phyloP scores from a whole-genome alignment of 2,329 filamentous ascomycete genomes.

The Sporothrix brasiliensis region DNA sequence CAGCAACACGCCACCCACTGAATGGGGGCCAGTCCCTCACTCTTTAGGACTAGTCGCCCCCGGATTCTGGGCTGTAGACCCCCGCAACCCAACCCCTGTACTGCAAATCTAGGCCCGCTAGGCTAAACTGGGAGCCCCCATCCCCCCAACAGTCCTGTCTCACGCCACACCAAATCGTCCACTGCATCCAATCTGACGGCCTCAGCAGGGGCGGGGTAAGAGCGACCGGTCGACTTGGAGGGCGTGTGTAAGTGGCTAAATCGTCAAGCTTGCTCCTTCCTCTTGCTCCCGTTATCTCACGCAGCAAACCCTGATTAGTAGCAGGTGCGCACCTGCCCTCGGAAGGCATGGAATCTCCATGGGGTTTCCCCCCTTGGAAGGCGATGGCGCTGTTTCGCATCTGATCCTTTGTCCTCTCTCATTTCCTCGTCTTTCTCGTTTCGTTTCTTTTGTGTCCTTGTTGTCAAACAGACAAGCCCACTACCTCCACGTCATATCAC shows the following conservation, averaged over 20 bases:
- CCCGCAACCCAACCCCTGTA: background rate
- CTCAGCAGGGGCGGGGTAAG: slow-evolving; percentile 14
- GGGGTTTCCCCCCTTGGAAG: background rate
- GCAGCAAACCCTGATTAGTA: background rate
- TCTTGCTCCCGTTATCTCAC: background rate
- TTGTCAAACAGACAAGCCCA: background rate
- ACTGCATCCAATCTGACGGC: background rate
- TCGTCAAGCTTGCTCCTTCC: background rate
- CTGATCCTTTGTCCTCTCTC: background rate
- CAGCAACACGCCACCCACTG: background rate
- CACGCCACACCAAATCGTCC: background rate
- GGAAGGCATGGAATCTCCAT: slow-evolving; percentile 1
- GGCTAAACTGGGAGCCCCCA: background rate
- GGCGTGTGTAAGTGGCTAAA: background rate
- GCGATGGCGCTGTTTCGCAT: background rate
- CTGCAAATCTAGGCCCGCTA: background rate
- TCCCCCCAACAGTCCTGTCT: slow-evolving; percentile 12
- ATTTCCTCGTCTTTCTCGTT: background rate
- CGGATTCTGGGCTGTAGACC: slow-evolving; percentile 18
- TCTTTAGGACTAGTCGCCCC: slow-evolving; percentile 1
- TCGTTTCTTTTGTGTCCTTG: background rate
- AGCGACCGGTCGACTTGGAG: background rate
- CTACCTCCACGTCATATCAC: background rate
- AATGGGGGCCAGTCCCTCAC: background rate
- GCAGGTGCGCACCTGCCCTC: slow-evolving; percentile 17